Evolutionary conservation across 768 basidiomycete genomes (phyloP), one percentile per base, ranked within the genome.

Genomic region (Pholiota microspora): DNA sequence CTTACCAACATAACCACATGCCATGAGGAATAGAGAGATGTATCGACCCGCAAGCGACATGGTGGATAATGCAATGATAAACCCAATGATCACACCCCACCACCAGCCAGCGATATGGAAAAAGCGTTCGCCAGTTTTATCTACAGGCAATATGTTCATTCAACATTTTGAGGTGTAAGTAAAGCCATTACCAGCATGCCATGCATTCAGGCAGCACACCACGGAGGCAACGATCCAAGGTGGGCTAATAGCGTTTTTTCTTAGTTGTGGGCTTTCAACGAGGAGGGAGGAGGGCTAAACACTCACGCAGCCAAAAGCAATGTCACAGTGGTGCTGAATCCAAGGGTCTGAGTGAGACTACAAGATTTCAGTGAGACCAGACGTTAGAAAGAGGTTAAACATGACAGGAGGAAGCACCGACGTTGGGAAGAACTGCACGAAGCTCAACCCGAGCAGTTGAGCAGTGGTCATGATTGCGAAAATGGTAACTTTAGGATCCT

Each of bases 11-110:
- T 64, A 81, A 47, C 85, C 84, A 49, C 69, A 66, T 0, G 85
- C 77, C 83, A 88, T 85, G 28, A 86, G 70, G 67, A 86, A 86
- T 65, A 86, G 67, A 0, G 82, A 76, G 24, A 86, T 71, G 58
- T 87, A 86, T 50, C 85, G 77, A 1, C 74, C 83, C 0, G 67
- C 76, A n/a, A 74, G 74, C 2, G 67, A 69, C 69, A 75, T 74
- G 0, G 84, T 86, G 1, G 77, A 77, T 16, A 85, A 63, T 2
- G 77, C 78, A 55, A 87, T 83, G 57, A 86, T 80, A 59, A 79
- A 86, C 0, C 82, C 86, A 2, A 84, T 35, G 2, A 86, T 82
- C 44, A 77, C 77, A 2, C 71, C 79, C 83, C 83, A 84, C 83
- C 82, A 84, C 69, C 77, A 78, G 2, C 64, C 71, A 2, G 71